Conservation (phyloP, 2,329 filamentous ascomycete genomes). For the Penicillium thymicola region DNA sequence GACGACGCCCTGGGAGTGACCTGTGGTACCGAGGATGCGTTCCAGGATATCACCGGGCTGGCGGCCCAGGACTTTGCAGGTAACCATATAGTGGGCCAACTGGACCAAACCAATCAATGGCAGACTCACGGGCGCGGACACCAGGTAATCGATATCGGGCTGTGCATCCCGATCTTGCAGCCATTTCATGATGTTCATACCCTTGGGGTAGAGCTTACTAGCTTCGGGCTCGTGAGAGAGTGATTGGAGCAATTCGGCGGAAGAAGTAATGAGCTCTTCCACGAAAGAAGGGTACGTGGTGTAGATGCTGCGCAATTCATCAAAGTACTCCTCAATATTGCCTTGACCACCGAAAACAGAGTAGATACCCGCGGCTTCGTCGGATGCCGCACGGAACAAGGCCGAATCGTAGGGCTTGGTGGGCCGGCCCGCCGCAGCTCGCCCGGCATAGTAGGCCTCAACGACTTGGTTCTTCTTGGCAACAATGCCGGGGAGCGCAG, state of each 20-base stretch:
- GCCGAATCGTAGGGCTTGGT: slow-evolving; percentile 94
- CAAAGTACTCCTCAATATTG: slow-evolving; percentile 99
- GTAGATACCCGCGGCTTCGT: slow-evolving; percentile 80
- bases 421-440: slow-evolving; percentile 75
- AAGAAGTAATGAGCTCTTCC: slow-evolving; percentile 74
- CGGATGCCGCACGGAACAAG: slow-evolving; percentile 80
- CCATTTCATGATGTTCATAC: slow-evolving; percentile 93
- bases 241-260: slow-evolving; percentile 82
- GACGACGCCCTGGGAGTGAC: slow-evolving; percentile 94
- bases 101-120: slow-evolving; percentile 95
- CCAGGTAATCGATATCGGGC: slow-evolving; percentile 89
- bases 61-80: slow-evolving; percentile 84
- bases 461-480: slow-evolving; percentile 90
- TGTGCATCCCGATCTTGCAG: slow-evolving; percentile 84
- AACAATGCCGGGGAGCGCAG: slow-evolving; percentile 81
- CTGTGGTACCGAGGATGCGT: slow-evolving; percentile 80
- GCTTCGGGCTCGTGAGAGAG: slow-evolving; percentile 79
- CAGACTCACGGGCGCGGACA: slow-evolving; percentile 92
- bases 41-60: slow-evolving; percentile 86
- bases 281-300: slow-evolving; percentile 88
- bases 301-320: slow-evolving; percentile 90
- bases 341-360: slow-evolving; percentile 95
- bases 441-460: slow-evolving; percentile 85
- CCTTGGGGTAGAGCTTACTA: slow-evolving; percentile 95
- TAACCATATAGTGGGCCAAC: slow-evolving; percentile 90